Evolutionary conservation across 371 early-diverging fungal genomes (phyloP).

Genomic region (Haplosporangium sp.): DNA sequence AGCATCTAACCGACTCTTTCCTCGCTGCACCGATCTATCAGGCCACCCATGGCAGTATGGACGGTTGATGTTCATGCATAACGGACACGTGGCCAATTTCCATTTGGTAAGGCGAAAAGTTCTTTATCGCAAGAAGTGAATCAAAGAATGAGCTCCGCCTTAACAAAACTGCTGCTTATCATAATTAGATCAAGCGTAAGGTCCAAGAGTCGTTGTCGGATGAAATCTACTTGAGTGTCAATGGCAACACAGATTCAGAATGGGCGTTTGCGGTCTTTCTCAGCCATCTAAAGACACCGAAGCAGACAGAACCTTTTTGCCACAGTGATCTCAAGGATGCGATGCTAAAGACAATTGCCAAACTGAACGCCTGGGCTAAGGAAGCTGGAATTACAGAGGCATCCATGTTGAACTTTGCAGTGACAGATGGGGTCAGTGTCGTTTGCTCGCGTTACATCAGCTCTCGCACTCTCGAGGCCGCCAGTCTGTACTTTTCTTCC

Average conservation of each 20-base stretch:
- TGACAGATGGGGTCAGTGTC: conserved; percentile 85
- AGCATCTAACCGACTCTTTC: neutral
- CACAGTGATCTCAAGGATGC: conserved; percentile 75
- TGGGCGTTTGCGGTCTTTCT: conserved; percentile 90
- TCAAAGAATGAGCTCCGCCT: neutral
- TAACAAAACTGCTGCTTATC: neutral
- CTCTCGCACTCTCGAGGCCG: conserved; percentile 75
- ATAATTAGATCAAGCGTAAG: conserved; percentile 74
- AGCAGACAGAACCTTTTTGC: conserved; percentile 47
- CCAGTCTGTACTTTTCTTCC: conserved; percentile 87
- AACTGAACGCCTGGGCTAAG: conserved; percentile 77
- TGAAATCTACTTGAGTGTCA: conserved; percentile 77
- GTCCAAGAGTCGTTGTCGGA: conserved; percentile 75
- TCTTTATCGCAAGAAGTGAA: neutral
- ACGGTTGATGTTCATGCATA: conserved; percentile 91
- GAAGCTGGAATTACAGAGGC: conserved; percentile 75
- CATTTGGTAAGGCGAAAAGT: conserved; percentile 58
- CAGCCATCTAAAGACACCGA: conserved; percentile 60
- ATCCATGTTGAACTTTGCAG: conserved; percentile 88
- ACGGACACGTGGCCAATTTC: conserved; percentile 82
- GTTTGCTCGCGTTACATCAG: conserved; percentile 86
- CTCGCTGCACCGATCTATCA: conserved; percentile 52
- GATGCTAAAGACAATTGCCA: conserved; percentile 82
- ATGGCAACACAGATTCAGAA: conserved; percentile 90
- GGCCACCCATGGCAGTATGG: conserved; percentile 82